Conservation (phyloP, 2,329 filamentous ascomycete genomes). For the Rhinocladiella mackenziei region DNA sequence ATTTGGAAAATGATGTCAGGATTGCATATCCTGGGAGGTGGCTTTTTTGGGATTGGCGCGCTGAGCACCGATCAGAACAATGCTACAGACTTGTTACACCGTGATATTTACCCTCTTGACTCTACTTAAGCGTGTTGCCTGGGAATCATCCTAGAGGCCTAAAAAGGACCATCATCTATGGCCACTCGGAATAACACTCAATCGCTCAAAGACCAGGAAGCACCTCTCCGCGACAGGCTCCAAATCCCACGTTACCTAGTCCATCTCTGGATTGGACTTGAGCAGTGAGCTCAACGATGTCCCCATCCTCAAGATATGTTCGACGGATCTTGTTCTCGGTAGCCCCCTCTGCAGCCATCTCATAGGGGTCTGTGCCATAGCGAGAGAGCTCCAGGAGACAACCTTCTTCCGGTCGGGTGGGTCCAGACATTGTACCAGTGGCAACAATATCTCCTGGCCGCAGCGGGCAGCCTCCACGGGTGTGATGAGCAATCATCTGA, state of each 20-base stretch:
- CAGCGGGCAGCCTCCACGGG: conserved; percentile 69
- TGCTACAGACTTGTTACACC: no score
- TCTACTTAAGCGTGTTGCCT: no score
- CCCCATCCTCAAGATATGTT: conserved; percentile 68
- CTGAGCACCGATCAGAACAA: no score
- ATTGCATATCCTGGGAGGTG: no score
- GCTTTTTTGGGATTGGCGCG: no score
- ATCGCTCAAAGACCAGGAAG: conserved; percentile 39
- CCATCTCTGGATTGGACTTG: conserved; percentile 59
- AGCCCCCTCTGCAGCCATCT: conserved; percentile 42
- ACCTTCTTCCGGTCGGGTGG: conserved; percentile 53
- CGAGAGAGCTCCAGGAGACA: conserved; percentile 68
- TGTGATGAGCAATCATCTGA: conserved; percentile 76
- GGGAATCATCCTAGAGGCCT: no score
- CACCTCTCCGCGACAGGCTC: conserved; percentile 65
- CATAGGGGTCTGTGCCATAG: conserved; percentile 62
- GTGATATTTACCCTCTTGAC: no score
- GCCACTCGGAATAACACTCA: no score
- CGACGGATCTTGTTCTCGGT: conserved; percentile 57
- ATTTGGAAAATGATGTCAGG: no score
- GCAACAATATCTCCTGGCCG: conserved; percentile 69
- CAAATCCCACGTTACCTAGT: conserved; percentile 67
- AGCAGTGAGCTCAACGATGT: conserved; percentile 63
- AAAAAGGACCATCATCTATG: no score
- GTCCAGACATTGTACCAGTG: conserved; percentile 72